These are phyloP conservation scores for Beauveria medogensis DNA, from an alignment of 2,329 filamentous ascomycete genomes.

Conservation along the genomic window DNA sequence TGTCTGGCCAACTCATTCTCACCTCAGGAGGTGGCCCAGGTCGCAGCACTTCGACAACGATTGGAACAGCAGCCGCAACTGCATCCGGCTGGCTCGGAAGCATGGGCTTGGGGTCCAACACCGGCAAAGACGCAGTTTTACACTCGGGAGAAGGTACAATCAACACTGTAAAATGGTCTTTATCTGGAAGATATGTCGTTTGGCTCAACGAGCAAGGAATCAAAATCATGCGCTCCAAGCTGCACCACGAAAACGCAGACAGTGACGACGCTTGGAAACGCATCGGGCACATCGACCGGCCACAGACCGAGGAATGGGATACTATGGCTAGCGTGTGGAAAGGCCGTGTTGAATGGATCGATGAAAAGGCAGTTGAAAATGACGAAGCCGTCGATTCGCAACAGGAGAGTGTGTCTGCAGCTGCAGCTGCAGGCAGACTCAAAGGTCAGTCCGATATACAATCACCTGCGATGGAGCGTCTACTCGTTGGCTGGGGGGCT, in stretches of 20 bases:
- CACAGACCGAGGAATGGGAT: constrained; percentile 81
- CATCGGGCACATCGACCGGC: constrained; percentile 84
- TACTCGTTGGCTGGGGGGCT: constrained; percentile 91
- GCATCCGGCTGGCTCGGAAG: constrained; percentile 87
- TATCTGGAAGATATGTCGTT: constrained; percentile 83
- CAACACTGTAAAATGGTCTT: constrained; percentile 87
- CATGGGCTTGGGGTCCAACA: constrained; percentile 70
- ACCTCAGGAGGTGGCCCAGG: constrained; percentile 75
- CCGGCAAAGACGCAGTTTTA: constrained; percentile 75
- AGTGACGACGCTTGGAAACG: constrained; percentile 86
- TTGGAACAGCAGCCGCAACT: constrained; percentile 70
- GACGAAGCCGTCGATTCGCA: constrained; percentile 48
- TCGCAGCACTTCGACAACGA: constrained; percentile 80
- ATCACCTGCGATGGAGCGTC: constrained; percentile 57
- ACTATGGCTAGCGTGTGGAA: constrained; percentile 97
- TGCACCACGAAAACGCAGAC: constrained; percentile 69
- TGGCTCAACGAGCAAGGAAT: constrained; percentile 98
- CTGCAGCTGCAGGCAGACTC: constrained; percentile 39
- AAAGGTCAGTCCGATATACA: constrained; percentile 41
- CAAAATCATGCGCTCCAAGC: constrained; percentile 90
- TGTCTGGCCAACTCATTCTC: constrained; percentile 79
- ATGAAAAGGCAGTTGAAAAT: constrained; percentile 68
- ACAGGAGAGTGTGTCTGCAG: constrained; percentile 25
- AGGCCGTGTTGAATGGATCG: constrained; percentile 85
- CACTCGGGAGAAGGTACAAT: constrained; percentile 91